phyloP scores from a whole-genome alignment of 495 filamentous ascomycete species.

The Elasticomyces elasticus region DNA sequence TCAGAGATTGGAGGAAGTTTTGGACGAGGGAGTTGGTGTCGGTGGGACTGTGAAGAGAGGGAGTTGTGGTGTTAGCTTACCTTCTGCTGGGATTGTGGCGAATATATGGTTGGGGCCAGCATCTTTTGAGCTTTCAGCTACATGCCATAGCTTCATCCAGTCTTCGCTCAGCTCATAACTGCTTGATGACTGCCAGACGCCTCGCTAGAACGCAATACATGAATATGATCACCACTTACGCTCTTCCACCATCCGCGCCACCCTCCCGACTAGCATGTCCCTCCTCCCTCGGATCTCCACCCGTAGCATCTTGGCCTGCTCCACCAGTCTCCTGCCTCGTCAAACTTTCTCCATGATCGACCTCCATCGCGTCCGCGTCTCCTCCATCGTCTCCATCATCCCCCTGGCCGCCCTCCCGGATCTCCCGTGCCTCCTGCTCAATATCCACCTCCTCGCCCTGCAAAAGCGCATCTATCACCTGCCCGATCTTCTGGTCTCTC shows the following conservation, averaged over 20 bases:
- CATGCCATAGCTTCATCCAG: no score
- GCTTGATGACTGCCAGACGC: not conserved
- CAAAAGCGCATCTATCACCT: conserved; percentile 71
- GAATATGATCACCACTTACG: conserved; percentile 63
- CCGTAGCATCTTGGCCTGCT: conserved; percentile 75
- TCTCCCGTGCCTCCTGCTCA: conserved; percentile 58
- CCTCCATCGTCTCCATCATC: conserved; percentile 61
- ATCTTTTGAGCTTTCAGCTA: no score
- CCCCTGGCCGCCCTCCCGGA: conserved; percentile 35
- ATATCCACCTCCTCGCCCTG: conserved; percentile 88
- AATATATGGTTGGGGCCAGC: not conserved
- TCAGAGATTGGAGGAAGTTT: conserved; percentile 79
- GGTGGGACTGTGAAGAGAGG: conserved; percentile 8
- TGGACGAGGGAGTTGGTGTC: conserved; percentile 62
- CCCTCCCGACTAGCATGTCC: conserved; percentile 79
- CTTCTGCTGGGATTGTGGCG: conserved; percentile 3
- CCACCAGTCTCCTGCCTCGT: conserved; percentile 54
- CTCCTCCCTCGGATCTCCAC: conserved; percentile 81
- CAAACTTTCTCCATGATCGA: conserved; percentile 34
- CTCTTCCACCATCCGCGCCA: conserved; percentile 91
- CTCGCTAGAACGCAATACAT: conserved; percentile 8
- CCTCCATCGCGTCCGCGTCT: conserved; percentile 52
- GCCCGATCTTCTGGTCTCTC: conserved; percentile 68
- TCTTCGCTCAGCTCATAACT: no score
- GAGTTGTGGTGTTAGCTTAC: conserved; percentile 16